Base-by-base conservation (phyloP, 179 eudicot genomes). In the Heliamphora pulchella region DNA sequence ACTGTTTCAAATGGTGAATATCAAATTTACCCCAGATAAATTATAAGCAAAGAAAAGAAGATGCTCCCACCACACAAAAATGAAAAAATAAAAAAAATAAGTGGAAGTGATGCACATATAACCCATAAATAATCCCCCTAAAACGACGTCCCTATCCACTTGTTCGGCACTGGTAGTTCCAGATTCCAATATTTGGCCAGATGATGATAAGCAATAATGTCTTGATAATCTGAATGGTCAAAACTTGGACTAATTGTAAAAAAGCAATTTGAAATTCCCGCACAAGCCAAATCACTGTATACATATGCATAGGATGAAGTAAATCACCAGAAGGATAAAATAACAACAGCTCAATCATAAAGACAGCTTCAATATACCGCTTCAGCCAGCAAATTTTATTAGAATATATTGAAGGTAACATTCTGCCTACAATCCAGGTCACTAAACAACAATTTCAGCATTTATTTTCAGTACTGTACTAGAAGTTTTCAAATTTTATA, bases 401-500 rank as follows among this genome's bases (percentile, higher is more conserved):
- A 2, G 31, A 59, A 41, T 57, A 43, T 41, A 44, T 0, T 22
- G 44, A 47, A 46, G 61, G 55, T 44, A 76, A 44, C 9, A 43
- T 61, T 44, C 43, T 17, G 15, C 14, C 39, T 10, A 44, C 13
- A 46, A 6, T 18, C n/a, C 41, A 71, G 7, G 18, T 20, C 1
- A 14, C 50, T 13, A 70, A 70, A 47, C 61, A 70, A 70, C 7
- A 70, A 44, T 17, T 70, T 17, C 20, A 74, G 18, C 77, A 74
- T 74, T 54, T 20, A 31, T 17, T 39, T 10, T 11, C 10, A 15
- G 4, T 7, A 41, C 43, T 58, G 4, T 54, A 39, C 2, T 75
- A 43, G 20, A 59, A 53, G 53, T 18, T 47, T 63, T 59, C 1
- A 13, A 17, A 8, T 41, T 75, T 9, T 44, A 17, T 8, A n/a